Percentiles rank a stretch among this genome's conserved stretches.
phyloP scores from a whole-genome alignment of 176 grass and related monocot genomes.

The Triticum dicoccoides region DNA sequence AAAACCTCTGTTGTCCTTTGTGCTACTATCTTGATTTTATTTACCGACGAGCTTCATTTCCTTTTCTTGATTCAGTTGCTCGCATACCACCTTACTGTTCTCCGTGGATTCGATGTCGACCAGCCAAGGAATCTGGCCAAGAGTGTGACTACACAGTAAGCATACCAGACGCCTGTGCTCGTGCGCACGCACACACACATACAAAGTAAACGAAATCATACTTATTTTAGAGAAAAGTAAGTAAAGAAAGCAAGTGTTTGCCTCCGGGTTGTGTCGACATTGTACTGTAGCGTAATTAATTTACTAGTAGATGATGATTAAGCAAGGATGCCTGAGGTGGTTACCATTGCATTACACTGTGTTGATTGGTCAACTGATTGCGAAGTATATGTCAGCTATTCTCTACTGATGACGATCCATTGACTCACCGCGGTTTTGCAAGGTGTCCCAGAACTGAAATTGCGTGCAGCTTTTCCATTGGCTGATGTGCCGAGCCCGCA shows the following conservation, averaged over 20 bases:
- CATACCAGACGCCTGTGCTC: neutral
- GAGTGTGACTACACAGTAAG: slow-evolving; percentile 71
- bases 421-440: neutral
- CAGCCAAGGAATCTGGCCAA: slow-evolving; percentile 90
- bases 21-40: neutral
- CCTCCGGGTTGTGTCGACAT: neutral
- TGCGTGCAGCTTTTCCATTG: neutral
- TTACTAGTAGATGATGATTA: neutral
- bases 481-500: neutral
- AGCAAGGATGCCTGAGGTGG: slow-evolving; percentile 1
- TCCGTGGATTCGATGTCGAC: slow-evolving; percentile 64
- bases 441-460: neutral
- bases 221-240: neutral
- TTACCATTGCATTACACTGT: neutral
- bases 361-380: neutral
- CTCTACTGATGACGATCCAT: neutral
- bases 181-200: neutral
- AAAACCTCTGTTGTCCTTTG: neutral
- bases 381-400: neutral
- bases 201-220: neutral
- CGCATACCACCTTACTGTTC: slow-evolving; percentile 69
- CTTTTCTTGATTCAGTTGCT: slow-evolving; percentile 49
- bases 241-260: neutral
- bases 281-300: neutral
- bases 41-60: neutral